Base-by-base conservation (phyloP, 805 yeast species). In the Metschnikowia aberdeeniae region DNA sequence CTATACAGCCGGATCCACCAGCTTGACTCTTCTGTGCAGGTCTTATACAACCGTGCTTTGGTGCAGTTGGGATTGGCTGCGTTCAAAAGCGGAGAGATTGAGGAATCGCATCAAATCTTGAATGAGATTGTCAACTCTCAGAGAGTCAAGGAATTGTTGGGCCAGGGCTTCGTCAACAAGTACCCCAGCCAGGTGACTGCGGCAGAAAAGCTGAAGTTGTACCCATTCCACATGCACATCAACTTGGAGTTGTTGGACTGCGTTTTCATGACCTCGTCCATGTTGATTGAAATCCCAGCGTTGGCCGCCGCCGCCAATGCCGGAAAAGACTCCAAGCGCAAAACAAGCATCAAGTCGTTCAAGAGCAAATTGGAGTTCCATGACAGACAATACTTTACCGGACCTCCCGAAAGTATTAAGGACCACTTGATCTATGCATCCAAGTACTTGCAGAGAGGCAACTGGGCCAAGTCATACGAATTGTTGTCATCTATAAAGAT, bases 181-280 rank as follows among this genome's bases (percentile, higher is more conserved):
- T 82, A 77, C 63, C 73, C 78, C 44, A 79, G 76, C 58, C 70
- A 72, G 63, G 72, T 75, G 13, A 63, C 81, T 22, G 67, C 75
- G 37, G 78, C 76, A 50, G 95, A 86, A 61, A 80, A 76, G 59
- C 92, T 84, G 68, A 82, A 90, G 63, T 78, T 89, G 64, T 76
- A 93, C 63, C 99, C 99, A 47, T 93, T 86, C 84, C 99, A 93
- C 72, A 89, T 89, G 86, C 99, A 93, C 71, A 92, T 93, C 67
- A 93, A 93, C 70, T 75, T 92, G 58, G 98, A 95, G 74, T 80
- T 93, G 60, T 77, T 93, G 54, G 99, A 93, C 70, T 86, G 95
- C 63, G 96, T 88, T 39, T 92, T 85, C 76, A 80, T 89, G 75
- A 93, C 98, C 10, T 76, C 88, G 47, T 87, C 96, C 27, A 73